phyloP scores from a whole-genome alignment of 2,329 filamentous ascomycete genomes.

The Pseudogymnoascus sp. region DNA sequence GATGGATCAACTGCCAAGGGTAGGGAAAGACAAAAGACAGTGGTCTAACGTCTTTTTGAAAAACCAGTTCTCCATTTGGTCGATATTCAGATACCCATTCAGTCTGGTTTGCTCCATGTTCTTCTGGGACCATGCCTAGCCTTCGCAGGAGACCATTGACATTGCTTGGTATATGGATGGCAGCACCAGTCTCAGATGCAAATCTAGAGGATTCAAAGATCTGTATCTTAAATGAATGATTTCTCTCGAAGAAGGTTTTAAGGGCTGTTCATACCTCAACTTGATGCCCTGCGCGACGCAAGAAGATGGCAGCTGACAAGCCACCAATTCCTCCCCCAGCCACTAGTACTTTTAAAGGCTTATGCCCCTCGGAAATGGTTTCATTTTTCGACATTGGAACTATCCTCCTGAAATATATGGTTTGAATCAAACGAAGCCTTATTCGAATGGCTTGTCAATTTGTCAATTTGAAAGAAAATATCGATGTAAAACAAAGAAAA shows the following conservation, averaged over 20 bases:
- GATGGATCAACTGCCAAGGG: constrained; percentile 37
- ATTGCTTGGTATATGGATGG: constrained; percentile 56
- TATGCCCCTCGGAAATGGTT: neutral
- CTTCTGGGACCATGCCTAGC: constrained; percentile 35
- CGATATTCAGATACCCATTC: constrained; percentile 32
- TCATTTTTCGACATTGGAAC: neutral
- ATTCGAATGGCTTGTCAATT: neutral
- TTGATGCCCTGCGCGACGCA: constrained; percentile 43
- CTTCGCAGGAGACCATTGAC: constrained; percentile 46
- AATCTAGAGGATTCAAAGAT: constrained; percentile 49
- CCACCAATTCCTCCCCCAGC: constrained; percentile 39
- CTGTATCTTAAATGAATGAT: constrained; percentile 24
- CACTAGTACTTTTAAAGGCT: neutral
- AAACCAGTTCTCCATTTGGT: constrained; percentile 29
- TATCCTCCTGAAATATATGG: neutral
- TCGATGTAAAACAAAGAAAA: neutral
- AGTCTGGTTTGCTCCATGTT: constrained; percentile 29
- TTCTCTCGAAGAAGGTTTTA: neutral
- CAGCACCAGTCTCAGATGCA: constrained; percentile 49
- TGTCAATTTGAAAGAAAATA: neutral
- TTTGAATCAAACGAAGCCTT: neutral
- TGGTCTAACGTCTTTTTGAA: constrained; percentile 22
- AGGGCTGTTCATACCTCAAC: constrained; percentile 23
- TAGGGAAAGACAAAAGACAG: constrained; percentile 30
- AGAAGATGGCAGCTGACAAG: constrained; percentile 39